Evolutionary conservation across 768 basidiomycete species (phyloP), one percentile per base, ranked within the genome.

Genomic region (Leucosporidium scottii): DNA sequence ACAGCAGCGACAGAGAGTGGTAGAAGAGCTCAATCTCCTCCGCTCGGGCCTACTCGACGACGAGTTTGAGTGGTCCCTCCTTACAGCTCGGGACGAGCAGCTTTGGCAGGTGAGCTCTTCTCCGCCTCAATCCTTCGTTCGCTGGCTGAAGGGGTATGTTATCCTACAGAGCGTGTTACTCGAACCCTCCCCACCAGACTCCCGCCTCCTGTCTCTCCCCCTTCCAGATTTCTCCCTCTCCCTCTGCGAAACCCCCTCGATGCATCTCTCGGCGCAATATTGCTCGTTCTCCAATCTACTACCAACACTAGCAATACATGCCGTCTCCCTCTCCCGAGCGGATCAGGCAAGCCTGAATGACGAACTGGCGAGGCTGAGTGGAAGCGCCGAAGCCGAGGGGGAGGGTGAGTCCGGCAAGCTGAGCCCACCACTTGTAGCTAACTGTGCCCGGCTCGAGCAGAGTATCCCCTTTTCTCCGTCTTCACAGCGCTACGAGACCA

Each of bases 21-120:
- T 44, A 23, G 65, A 70, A 30, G 69, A 70, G 59, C 56, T 70
- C 10, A 5, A 64, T 5, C 54, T 67, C 21, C 51, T 70, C 12
- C n/a, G 55, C 27, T 15, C 62, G 49, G 48, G 36, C n/a, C 30
- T 66, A 21, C 4, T 54, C 3, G 65, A 64, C 1, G 65, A 49
- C 13, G 69, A 70, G 48, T 21, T 67, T 1, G 6, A 4, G 2
- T 64, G 62, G 62, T 34, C 27, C 50, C 50, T 27, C 50, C 21
- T 51, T 5, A 23, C 50, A 1, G 65, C 61, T 18, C 62, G 61
- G 1, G 59, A 57, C 4, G 30, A 27, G 13, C 25, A 53, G 15
- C 17, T 21, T 0, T 70, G 69, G 69, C 53, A 70, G 69, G 69
- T 66, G 28, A 20, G 50, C 23, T n/a, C 13, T 21, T 27, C 9